A percentile compares a stretch with the other conserved stretches of the same genome.
phyloP scores from a whole-genome alignment of 306 rosid species.

The Canavalia ensiformis region DNA sequence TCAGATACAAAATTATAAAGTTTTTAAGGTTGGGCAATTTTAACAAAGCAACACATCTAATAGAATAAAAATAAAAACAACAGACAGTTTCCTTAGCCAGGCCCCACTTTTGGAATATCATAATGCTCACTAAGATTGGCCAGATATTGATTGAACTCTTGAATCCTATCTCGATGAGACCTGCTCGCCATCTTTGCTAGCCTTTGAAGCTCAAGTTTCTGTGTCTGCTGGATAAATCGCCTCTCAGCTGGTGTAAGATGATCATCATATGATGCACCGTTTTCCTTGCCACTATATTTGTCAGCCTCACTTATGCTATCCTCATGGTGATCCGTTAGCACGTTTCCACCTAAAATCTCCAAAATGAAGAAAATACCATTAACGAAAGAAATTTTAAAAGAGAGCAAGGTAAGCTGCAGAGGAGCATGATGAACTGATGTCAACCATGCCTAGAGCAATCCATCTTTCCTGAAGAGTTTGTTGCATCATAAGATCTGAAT shows the following conservation, averaged over 20 bases:
- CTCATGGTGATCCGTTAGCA: slow-evolving; percentile 25
- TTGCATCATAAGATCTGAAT: too few relatives aligned
- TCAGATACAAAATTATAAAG: background rate
- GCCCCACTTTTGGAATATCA: slow-evolving; percentile 61
- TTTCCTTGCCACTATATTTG: slow-evolving; percentile 11
- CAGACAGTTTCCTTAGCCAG: slow-evolving; percentile 37
- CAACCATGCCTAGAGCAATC: too few relatives aligned
- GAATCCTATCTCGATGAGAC: slow-evolving; percentile 54
- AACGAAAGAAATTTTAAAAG: background rate
- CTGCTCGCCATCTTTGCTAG: slow-evolving; percentile 47
- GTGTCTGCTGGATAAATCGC: slow-evolving; percentile 49
- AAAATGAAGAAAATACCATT: background rate
- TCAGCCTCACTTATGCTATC: slow-evolving; percentile 30
- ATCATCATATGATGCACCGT: slow-evolving; percentile 35
- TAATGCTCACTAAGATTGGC: slow-evolving; percentile 58
- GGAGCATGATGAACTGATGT: background rate
- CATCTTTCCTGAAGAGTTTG: too few relatives aligned
- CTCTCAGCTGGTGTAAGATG: slow-evolving; percentile 52
- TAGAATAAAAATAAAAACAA: background rate
- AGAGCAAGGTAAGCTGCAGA: background rate
- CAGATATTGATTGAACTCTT: slow-evolving; percentile 48
- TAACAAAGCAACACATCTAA: background rate
- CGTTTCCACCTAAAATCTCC: slow-evolving; percentile 35
- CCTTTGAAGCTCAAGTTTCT: slow-evolving; percentile 53
- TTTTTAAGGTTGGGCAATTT: background rate